These are phyloP conservation scores for Bathelium albidoporum DNA, from an alignment of 495 filamentous ascomycete genomes.

Conservation along the genomic window DNA sequence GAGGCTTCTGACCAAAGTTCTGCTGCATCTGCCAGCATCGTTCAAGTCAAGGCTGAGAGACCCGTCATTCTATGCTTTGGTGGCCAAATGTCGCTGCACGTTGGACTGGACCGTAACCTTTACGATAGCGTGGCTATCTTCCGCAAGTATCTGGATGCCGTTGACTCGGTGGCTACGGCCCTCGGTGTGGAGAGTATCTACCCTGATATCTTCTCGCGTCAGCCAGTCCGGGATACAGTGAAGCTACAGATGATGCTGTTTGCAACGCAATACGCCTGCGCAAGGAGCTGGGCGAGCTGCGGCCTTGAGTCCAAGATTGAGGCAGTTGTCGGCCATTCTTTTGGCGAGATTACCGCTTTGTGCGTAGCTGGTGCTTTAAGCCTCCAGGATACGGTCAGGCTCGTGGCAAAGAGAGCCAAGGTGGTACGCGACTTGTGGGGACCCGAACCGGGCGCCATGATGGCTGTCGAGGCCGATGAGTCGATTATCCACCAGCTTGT, in stretches of 20 bases:
- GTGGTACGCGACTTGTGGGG: conserved; percentile 6
- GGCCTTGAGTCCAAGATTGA: conserved; percentile 4
- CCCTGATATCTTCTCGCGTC: conserved; percentile 5
- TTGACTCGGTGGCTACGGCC: not conserved
- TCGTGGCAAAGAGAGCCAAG: conserved; percentile 12
- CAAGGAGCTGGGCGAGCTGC: conserved; percentile 5
- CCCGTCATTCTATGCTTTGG: conserved; percentile 46
- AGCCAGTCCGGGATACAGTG: not conserved
- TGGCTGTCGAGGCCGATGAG: not conserved
- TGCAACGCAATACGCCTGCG: conserved; percentile 9
- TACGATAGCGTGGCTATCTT: conserved; percentile 1
- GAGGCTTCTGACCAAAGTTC: no score
- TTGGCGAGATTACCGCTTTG: conserved; percentile 18
- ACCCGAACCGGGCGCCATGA: not conserved
- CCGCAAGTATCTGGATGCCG: not conserved
- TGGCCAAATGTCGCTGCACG: conserved; percentile 38
- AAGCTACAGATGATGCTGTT: conserved; percentile 4
- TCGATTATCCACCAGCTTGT: not conserved
- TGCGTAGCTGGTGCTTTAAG: conserved; percentile 13
- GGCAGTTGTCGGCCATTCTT: conserved; percentile 10
- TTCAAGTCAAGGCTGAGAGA: conserved; percentile 6
- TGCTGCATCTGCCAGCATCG: no score
- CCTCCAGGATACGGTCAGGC: conserved; percentile 10
- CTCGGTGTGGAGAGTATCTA: not conserved
- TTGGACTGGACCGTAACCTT: conserved; percentile 31